These are phyloP conservation scores for Phytophthora ohioensis DNA, from an alignment of 352 stramenopile species.

Conservation along the genomic window DNA sequence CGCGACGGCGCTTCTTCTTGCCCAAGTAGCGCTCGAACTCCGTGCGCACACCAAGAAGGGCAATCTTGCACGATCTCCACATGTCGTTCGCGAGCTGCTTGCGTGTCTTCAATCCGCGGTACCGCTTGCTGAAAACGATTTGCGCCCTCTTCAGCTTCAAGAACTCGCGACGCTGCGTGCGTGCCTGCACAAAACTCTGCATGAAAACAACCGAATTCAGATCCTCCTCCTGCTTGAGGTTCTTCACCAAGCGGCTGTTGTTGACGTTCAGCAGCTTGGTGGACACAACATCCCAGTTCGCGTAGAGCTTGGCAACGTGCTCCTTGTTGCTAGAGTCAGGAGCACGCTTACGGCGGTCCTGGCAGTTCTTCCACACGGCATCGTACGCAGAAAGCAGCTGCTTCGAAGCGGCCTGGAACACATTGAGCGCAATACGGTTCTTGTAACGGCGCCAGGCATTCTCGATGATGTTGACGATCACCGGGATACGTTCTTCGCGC, in stretches of 20 bases:
- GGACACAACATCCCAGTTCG: conserved; percentile 64
- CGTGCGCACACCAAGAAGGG: conserved; percentile 78
- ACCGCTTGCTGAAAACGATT: conserved; percentile 82
- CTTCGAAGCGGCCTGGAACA: conserved; percentile 66
- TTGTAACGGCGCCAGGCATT: conserved; percentile 87
- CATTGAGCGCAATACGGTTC: conserved; percentile 67
- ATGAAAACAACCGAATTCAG: conserved; percentile 76
- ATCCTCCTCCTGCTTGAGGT: conserved; percentile 67
- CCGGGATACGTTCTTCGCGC: conserved; percentile 78
- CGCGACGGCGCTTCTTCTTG: conserved; percentile 87
- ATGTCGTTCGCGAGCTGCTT: conserved; percentile 73
- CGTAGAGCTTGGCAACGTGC: conserved; percentile 65
- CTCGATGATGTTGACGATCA: conserved; percentile 86
- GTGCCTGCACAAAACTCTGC: conserved; percentile 77
- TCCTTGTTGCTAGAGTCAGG: conserved; percentile 62
- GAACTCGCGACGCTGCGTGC: conserved; percentile 60
- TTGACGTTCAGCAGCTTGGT: conserved; percentile 60
- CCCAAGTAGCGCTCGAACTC: conserved; percentile 87
- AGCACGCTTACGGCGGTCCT: conserved; percentile 73
- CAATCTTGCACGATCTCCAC: conserved; percentile 78
- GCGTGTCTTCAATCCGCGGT: conserved; percentile 76
- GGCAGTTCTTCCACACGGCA: conserved; percentile 70
- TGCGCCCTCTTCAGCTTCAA: conserved; percentile 67
- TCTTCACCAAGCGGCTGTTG: conserved; percentile 52
- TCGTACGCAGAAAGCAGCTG: conserved; percentile 62